phyloP scores from a whole-genome alignment of 768 basidiomycete genomes.

The Boletus tomentosulus region DNA sequence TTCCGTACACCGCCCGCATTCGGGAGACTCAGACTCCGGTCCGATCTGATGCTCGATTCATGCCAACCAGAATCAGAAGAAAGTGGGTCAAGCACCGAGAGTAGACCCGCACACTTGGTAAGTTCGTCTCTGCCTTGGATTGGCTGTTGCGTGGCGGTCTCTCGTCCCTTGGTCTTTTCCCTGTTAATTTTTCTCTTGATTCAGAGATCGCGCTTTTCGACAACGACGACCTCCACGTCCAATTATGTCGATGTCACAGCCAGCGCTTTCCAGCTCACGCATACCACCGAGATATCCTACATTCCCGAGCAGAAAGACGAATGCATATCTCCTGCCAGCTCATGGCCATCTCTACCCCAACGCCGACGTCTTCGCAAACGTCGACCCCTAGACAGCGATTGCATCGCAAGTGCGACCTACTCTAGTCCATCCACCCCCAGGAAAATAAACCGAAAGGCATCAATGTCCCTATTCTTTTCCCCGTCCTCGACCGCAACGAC shows the following conservation, averaged over 20 bases:
- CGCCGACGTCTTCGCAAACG: conserved; percentile 30
- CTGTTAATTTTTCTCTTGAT: background rate
- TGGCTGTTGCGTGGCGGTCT: background rate
- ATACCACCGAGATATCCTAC: background rate
- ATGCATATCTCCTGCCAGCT: conserved; percentile 13
- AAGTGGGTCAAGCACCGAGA: conserved; percentile 1
- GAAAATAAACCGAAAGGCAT: background rate
- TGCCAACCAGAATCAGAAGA: conserved; percentile 14
- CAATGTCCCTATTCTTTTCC: conserved; percentile 2
- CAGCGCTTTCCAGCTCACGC: conserved; percentile 1
- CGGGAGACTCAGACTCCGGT: conserved; percentile 15
- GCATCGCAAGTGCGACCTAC: background rate
- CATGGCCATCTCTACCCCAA: conserved; percentile 23
- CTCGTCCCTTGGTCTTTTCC: background rate
- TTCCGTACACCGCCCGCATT: conserved; percentile 9
- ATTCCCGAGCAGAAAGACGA: conserved; percentile 3
- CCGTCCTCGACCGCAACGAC: background rate
- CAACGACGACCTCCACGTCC: conserved; percentile 34
- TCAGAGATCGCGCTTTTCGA: conserved; percentile 34
- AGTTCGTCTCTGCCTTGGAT: background rate
- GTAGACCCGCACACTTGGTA: conserved; percentile 12
- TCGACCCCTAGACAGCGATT: conserved; percentile 14
- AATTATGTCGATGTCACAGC: conserved; percentile 21
- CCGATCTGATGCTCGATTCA: conserved; percentile 22
- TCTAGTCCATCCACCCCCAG: conserved; percentile 14